Percentiles rank a stretch among this genome's conserved stretches.
Evolutionary conservation across 2,329 filamentous ascomycete genomes (phyloP).

Genomic region (Curvularia spicifera): DNA sequence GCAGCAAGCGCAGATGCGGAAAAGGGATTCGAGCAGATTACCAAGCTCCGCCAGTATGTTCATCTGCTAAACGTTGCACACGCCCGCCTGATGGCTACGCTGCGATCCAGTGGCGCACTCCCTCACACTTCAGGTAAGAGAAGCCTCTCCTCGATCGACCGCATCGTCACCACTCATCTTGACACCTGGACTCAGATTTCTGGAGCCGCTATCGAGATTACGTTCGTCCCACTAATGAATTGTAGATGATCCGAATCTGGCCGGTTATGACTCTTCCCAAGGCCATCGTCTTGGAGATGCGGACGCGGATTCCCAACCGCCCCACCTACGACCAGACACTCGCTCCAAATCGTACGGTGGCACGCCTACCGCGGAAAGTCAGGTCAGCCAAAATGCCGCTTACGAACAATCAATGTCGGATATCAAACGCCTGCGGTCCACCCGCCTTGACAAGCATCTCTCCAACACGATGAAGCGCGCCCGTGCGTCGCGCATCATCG

Average conservation of each 20-base stretch:
- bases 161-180: constrained; percentile 39
- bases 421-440: constrained; percentile 88
- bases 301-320: constrained; percentile 57
- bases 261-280: constrained; percentile 70
- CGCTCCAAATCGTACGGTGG: constrained; percentile 77
- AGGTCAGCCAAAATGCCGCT: constrained; percentile 64
- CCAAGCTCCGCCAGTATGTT: constrained; percentile 91
- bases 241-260: constrained; percentile 71
- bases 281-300: constrained; percentile 63
- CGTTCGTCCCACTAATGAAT: constrained; percentile 40
- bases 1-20: constrained; percentile 62
- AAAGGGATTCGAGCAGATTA: constrained; percentile 74
- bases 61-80: constrained; percentile 91
- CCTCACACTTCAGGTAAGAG: constrained; percentile 70
- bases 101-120: constrained; percentile 81
- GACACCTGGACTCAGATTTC: constrained; percentile 40
- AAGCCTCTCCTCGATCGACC: constrained; percentile 20
- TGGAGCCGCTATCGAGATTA: constrained; percentile 39
- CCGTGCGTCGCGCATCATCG: constrained; percentile 88
- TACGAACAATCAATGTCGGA: constrained; percentile 97
- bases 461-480: constrained; percentile 93
- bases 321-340: constrained; percentile 67
- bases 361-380: constrained; percentile 60
- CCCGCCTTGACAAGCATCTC: constrained; percentile 89
- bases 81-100: constrained; percentile 83